Percentiles rank a stretch among this genome's conserved stretches.
These are phyloP conservation scores for Chenopodium album DNA, from an alignment of 148 eudicot genomes.

Conservation along the genomic window DNA sequence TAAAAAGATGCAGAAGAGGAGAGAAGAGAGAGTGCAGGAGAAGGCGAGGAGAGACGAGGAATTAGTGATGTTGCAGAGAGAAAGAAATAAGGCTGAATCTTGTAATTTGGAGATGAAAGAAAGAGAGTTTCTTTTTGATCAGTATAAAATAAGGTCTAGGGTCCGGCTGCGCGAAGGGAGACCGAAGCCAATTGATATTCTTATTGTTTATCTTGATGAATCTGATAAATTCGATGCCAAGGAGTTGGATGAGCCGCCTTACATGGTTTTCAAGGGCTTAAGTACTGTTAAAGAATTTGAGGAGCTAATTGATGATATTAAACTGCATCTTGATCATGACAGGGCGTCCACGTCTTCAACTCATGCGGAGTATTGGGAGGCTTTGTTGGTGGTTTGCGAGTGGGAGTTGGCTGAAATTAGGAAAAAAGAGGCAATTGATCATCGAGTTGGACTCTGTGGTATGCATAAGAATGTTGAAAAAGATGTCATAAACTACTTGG, in stretches of 20 bases:
- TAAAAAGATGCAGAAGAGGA: slow-evolving; percentile 84
- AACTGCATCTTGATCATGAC: too few relatives aligned
- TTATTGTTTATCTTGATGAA: slow-evolving; percentile 74
- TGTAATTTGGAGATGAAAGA: slow-evolving; percentile 92
- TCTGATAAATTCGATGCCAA: slow-evolving; percentile 62
- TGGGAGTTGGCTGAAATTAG: too few relatives aligned
- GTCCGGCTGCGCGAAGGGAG: slow-evolving; percentile 83
- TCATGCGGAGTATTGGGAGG: too few relatives aligned
- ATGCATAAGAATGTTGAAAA: too few relatives aligned
- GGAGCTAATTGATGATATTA: too few relatives aligned
- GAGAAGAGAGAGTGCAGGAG: slow-evolving; percentile 80
- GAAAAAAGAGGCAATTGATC: too few relatives aligned
- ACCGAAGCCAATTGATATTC: slow-evolving; percentile 77
- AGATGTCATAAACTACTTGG: too few relatives aligned
- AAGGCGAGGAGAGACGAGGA: slow-evolving; percentile 88
- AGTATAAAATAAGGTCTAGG: slow-evolving; percentile 76
- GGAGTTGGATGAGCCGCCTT: slow-evolving; percentile 44
- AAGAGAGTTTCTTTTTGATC: slow-evolving; percentile 92
- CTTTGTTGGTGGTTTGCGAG: too few relatives aligned
- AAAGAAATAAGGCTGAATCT: slow-evolving; percentile 81
- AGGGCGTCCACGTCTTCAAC: too few relatives aligned
- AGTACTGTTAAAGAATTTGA: too few relatives aligned
- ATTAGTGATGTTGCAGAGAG: slow-evolving; percentile 80
- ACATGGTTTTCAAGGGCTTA: slow-evolving; percentile 2
- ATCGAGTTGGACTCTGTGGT: too few relatives aligned